Conservation (phyloP, 1,284 basidiomycete species). For the Ustilago nuda region DNA sequence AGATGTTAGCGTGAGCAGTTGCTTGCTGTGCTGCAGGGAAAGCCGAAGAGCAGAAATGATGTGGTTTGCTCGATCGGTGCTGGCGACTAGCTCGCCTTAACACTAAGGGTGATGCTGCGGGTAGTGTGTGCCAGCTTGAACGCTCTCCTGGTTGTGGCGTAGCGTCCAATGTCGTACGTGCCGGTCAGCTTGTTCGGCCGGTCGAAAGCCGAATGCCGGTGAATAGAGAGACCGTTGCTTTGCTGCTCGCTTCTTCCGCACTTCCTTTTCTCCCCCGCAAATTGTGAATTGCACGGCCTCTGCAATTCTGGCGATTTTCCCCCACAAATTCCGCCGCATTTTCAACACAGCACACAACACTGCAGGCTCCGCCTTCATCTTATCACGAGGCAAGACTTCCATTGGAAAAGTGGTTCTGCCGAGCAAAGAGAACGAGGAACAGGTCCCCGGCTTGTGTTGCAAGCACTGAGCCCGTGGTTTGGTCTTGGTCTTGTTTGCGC, state of each 20-base stretch:
- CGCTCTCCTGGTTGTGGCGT: not conserved
- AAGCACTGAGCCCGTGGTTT: not conserved
- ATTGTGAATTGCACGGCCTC: not conserved
- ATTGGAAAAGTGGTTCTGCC: slow-evolving; percentile 3
- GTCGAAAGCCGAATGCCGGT: slow-evolving; percentile 10
- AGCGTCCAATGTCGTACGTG: not conserved
- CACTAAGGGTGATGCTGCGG: not conserved
- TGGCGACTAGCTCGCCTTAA: not conserved
- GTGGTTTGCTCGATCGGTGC: not conserved
- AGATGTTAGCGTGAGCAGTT: not conserved
- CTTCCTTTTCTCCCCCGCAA: slow-evolving; percentile 5
- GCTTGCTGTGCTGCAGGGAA: not conserved
- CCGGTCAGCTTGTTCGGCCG: slow-evolving; percentile 7
- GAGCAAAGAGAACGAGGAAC: not conserved
- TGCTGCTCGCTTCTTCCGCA: not conserved
- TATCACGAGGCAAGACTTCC: not conserved
- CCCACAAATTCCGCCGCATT: slow-evolving; percentile 6
- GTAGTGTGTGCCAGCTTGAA: not conserved
- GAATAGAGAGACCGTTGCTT: not conserved
- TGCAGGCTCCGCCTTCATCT: not conserved
- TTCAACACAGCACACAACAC: slow-evolving; percentile 3
- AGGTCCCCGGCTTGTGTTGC: not conserved
- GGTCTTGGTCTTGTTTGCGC: not conserved
- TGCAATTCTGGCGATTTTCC: not conserved
- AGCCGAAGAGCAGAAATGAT: not conserved